Evolutionary conservation across 768 basidiomycete species (phyloP), one percentile per base, ranked within the genome.

Genomic region (Termitomyces sp.): DNA sequence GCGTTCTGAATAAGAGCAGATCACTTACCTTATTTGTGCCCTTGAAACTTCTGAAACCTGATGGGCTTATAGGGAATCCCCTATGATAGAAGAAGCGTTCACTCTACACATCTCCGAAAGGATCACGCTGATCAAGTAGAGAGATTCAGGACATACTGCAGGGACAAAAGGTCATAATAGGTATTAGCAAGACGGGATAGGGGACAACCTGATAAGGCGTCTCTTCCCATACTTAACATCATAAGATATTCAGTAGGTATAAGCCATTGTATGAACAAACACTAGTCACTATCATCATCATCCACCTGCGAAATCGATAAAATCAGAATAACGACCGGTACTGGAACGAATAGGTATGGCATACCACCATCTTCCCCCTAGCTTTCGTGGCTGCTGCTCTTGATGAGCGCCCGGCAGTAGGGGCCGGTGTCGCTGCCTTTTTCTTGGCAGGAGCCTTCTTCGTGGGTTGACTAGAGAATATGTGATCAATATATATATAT

Each of bases 311-410:
- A 22, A 16, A 46, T 56, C 9, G 5, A 40, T 18, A 40, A 13
- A 27, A 27, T 55, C 36, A 49, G 50, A 15, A 52, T 5, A 41
- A 27, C 25, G 39, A n/a, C 11, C 6, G 16, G 3, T 11, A 18
- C 3, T 22, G 4, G 10, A 52, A 25, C 20, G 13, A 16, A 32
- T n/a, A n/a, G n/a, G n/a, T 45, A 54, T 3, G 13, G 68, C 74
- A 52, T 60, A 79, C 80, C 60, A 82, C 78, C 69, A 88, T 80
- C 69, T 73, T 89, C 40, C 80, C 79, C 62, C 76, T 81, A 10
- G 90, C 86, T 61, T 75, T 84, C 16, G 83, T 76, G 7, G 90
- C 89, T 13, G 90, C 89, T 0, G 86, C 78, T 50, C 89, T 70
- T 1, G 84, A 70, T 1, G 74, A 82, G 15, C 84, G 79, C 32